These are phyloP conservation scores for Sugiyamaella floridensis DNA, from an alignment of 805 yeast species.

Conservation along the genomic window DNA sequence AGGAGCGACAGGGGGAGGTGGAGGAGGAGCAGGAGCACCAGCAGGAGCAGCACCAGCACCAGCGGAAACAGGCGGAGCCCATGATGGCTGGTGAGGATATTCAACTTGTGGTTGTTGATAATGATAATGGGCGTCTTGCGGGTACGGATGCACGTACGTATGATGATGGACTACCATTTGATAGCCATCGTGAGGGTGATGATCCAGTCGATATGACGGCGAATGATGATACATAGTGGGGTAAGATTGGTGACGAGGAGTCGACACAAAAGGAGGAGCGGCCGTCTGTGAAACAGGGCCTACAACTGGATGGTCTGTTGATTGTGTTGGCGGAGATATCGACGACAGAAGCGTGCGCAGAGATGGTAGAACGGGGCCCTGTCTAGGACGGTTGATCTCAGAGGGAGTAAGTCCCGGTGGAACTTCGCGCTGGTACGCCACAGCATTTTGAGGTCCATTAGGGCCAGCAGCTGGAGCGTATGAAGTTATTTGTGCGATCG, in stretches of 20 bases:
- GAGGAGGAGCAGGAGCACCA: not conserved
- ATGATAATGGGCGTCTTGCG: not conserved
- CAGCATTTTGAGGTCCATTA: too few relatives aligned
- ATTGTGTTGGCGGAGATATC: not conserved
- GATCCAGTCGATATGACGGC: not conserved
- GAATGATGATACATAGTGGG: not conserved
- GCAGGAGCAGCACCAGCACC: not conserved
- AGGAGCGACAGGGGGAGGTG: conserved; percentile 6
- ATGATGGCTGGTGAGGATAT: too few relatives aligned
- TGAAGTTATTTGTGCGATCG: too few relatives aligned
- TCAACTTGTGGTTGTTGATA: not conserved
- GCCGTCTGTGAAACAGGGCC: not conserved
- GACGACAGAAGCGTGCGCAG: conserved; percentile 1
- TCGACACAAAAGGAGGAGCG: not conserved
- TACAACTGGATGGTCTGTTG: not conserved
- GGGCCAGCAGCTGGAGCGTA: too few relatives aligned
- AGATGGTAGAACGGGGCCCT: conserved; percentile 4
- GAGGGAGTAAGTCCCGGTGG: too few relatives aligned
- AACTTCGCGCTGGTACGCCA: too few relatives aligned
- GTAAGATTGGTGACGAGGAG: not conserved
- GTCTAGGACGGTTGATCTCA: not conserved
- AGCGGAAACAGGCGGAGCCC: too few relatives aligned
- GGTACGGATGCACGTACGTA: not conserved
- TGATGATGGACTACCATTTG: not conserved
- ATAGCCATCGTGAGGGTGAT: not conserved